Evolutionary conservation across 768 basidiomycete genomes (phyloP).

Genomic region (Collybiopsis luxurians): DNA sequence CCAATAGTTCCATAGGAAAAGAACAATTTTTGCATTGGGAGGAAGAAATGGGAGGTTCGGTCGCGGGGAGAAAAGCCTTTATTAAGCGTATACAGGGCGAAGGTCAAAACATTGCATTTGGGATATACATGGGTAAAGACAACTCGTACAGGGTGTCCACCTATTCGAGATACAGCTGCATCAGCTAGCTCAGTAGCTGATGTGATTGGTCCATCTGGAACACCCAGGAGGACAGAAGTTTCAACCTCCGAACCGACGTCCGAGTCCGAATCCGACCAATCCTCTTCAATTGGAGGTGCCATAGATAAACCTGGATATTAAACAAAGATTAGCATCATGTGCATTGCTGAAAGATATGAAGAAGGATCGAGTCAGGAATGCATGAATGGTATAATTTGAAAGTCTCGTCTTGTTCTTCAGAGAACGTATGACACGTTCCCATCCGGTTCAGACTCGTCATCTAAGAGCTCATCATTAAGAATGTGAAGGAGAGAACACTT

Average conservation of each 20-base stretch:
- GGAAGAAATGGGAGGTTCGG: conserved; percentile 58
- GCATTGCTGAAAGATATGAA: conserved; percentile 6
- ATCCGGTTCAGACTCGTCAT: conserved; percentile 82
- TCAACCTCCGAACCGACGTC: conserved; percentile 54
- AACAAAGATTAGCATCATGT: conserved; percentile 19
- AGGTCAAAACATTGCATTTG: conserved; percentile 39
- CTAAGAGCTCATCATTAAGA: conserved; percentile 47
- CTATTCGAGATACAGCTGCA: conserved; percentile 85
- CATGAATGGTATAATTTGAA: conserved; percentile 85
- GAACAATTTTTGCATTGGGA: conserved; percentile 73
- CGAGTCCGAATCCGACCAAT: conserved; percentile 83
- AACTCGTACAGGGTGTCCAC: conserved; percentile 84
- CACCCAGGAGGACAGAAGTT: conserved; percentile 73
- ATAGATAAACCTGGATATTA: conserved; percentile 25
- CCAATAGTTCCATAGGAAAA: conserved; percentile 73
- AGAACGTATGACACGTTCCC: conserved; percentile 57
- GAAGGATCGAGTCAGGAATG: conserved; percentile 67
- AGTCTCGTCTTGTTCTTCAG: conserved; percentile 59
- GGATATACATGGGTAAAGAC: conserved; percentile 45
- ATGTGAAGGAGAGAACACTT: conserved; percentile 1
- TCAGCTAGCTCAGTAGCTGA: conserved; percentile 59
- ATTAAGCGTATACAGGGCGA: conserved; percentile 36
- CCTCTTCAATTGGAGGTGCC: conserved; percentile 46
- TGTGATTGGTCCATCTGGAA: conserved; percentile 74
- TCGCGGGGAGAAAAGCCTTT: conserved; percentile 72